Conservation (phyloP, 345 rosid species). For the Gossypium mustelinum region DNA sequence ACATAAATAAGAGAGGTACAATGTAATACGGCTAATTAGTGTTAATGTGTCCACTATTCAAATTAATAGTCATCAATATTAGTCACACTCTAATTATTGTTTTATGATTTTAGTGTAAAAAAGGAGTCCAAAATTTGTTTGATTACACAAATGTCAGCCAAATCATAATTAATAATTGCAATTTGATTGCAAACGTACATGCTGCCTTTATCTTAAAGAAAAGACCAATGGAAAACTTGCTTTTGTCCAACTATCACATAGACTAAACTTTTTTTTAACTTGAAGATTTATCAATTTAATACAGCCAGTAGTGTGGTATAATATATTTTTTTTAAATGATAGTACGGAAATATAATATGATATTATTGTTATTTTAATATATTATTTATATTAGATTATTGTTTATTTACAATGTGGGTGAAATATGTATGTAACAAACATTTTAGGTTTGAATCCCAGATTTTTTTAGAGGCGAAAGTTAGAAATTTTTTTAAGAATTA, state of each 20-base stretch:
- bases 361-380: too few relatives aligned
- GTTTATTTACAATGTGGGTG: too few relatives aligned
- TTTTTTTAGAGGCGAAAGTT: too few relatives aligned
- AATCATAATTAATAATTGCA: neutral
- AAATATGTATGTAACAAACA: too few relatives aligned
- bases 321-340: neutral
- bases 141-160: neutral
- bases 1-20: neutral
- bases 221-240: neutral
- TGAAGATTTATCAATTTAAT: neutral
- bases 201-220: constrained; percentile 9
- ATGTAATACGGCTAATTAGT: neutral
- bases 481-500: too few relatives aligned
- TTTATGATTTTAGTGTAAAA: neutral
- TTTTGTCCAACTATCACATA: neutral
- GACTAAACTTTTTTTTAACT: neutral
- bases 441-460: too few relatives aligned
- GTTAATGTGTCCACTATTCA: neutral
- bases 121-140: neutral
- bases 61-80: neutral
- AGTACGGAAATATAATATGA: too few relatives aligned
- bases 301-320: neutral
- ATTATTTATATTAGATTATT: too few relatives aligned
- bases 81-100: neutral
- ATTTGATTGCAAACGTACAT: neutral